Base-by-base conservation (phyloP, 805 yeast genomes). In the Candida xyloterini region DNA sequence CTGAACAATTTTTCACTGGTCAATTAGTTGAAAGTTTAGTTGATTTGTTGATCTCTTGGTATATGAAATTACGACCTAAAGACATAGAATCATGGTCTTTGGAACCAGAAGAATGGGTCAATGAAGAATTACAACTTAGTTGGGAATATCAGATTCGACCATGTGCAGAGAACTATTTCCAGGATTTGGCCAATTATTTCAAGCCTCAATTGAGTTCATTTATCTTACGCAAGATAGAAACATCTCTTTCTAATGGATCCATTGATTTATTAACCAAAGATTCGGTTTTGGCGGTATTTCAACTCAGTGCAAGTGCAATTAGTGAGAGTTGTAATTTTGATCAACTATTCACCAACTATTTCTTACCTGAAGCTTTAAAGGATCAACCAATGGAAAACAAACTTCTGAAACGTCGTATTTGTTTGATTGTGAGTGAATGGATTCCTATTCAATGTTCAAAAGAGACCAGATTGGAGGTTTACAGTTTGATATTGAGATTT, bases 81-180 rank as follows among this genome's bases (percentile, higher is more conserved):
- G 97, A 90, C 56, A 60, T 91, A 33, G 95, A 85, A 51, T 67
- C 77, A 27, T 93, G 98, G 98, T 58, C 70, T 10, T 60, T 74
- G 13, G 95, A 89, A 44, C 96, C 98, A 0, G 98, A 89, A 58
- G 96, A 88, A 59, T 93, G 95, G 87, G 79, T 85, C 15, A 79
- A 81, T 47, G 95, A 88, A 54, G 95, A 89, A 50, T 65, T 81
- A 42, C 73, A 79, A 35, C 67, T 78, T 5, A 81, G 83, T 55
- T 88, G 86, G 80, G 97, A 90, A 56, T 87, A 68, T 57, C 90
- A 85, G 56, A 72, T 89, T 10, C 70, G 95, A 41, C 88, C 91
- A 3, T 87, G 96, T 62, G 88, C 95, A 0, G 95, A 87, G 51
- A 81, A 81, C 55, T 79, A 88, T 49, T 89, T 81, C 56, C 85